These are phyloP conservation scores for Byssoonygena ceratinophila DNA, from an alignment of 2,329 filamentous ascomycete genomes.

Conservation along the genomic window DNA sequence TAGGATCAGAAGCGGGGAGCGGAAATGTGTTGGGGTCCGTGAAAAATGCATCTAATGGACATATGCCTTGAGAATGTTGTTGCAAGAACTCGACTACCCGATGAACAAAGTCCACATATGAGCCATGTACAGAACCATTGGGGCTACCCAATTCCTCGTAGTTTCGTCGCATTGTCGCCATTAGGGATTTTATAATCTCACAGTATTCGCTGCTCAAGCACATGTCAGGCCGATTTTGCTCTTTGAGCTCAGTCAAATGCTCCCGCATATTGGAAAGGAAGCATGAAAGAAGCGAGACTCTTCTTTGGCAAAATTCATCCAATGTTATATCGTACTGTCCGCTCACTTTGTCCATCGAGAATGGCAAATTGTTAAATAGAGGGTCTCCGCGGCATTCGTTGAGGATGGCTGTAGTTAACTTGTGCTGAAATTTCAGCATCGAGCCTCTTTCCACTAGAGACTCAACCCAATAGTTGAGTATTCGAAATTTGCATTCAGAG, in stretches of 20 bases:
- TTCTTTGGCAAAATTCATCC: constrained; percentile 44
- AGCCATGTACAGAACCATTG: constrained; percentile 33
- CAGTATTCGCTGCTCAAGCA: constrained; percentile 37
- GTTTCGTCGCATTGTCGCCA: constrained; percentile 51
- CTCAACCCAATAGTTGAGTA: constrained; percentile 45
- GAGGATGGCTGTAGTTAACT: constrained; percentile 45
- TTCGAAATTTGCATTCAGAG: constrained; percentile 37
- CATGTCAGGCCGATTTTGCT: constrained; percentile 30
- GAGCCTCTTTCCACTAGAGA: constrained; percentile 51
- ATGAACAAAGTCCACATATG: constrained; percentile 54
- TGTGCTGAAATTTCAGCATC: constrained; percentile 51
- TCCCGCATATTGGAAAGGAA: constrained; percentile 51
- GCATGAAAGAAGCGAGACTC: constrained; percentile 46
- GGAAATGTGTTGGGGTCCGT: constrained; percentile 51
- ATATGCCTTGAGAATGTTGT: constrained; percentile 48
- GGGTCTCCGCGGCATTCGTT: constrained; percentile 38
- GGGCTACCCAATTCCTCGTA: constrained; percentile 44
- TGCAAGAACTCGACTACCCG: constrained; percentile 49
- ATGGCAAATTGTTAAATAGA: constrained; percentile 49
- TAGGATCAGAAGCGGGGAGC: constrained; percentile 49
- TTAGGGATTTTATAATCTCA: constrained; percentile 45
- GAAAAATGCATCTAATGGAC: constrained; percentile 49
- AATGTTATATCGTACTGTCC: constrained; percentile 40
- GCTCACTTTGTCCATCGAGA: constrained; percentile 33
- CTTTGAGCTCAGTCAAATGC: constrained; percentile 33